Percentiles rank a stretch among this genome's conserved stretches.
These are phyloP conservation scores for Thermothielavioides terrestris DNA, from an alignment of 495 filamentous ascomycete genomes.

Conservation along the genomic window DNA sequence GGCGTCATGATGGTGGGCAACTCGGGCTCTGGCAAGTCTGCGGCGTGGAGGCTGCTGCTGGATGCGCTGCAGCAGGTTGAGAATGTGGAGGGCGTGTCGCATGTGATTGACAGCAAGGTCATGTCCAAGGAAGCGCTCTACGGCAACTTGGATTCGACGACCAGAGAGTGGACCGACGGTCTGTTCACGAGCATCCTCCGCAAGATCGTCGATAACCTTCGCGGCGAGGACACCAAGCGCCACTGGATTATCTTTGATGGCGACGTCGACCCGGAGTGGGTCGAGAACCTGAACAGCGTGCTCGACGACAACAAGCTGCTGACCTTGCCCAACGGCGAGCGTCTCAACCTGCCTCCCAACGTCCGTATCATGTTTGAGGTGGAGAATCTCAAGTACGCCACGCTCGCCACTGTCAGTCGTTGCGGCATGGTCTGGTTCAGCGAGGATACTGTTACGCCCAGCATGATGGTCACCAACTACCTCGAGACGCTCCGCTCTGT, in stretches of 20 bases:
- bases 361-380: constrained; percentile 99
- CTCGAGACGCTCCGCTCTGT: constrained; percentile 71
- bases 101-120: constrained; percentile 98
- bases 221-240: constrained; percentile 89
- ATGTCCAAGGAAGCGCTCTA: constrained; percentile 99
- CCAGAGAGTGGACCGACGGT: constrained; percentile 96
- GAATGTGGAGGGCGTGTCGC: constrained; percentile 83
- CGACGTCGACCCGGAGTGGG: constrained; percentile 98
- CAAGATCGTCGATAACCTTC: constrained; percentile 97
- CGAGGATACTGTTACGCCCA: constrained; percentile 85
- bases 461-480: constrained; percentile 90
- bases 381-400: constrained; percentile 96
- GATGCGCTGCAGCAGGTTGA: constrained; percentile 87
- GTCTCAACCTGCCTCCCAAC: constrained; percentile 85
- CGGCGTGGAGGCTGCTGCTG: constrained; percentile 88
- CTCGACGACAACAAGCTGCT: constrained; percentile 97
- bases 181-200: constrained; percentile 95
- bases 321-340: constrained; percentile 94
- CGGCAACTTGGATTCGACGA: constrained; percentile 90
- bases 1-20: constrained; percentile 99
- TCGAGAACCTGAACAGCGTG: constrained; percentile 98
- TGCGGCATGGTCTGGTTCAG: constrained; percentile 99
- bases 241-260: constrained; percentile 99
- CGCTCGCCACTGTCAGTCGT: constrained; percentile 91
- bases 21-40: constrained; percentile 90